phyloP scores from a whole-genome alignment of 805 yeast genomes.

The Teunomyces atbi region DNA sequence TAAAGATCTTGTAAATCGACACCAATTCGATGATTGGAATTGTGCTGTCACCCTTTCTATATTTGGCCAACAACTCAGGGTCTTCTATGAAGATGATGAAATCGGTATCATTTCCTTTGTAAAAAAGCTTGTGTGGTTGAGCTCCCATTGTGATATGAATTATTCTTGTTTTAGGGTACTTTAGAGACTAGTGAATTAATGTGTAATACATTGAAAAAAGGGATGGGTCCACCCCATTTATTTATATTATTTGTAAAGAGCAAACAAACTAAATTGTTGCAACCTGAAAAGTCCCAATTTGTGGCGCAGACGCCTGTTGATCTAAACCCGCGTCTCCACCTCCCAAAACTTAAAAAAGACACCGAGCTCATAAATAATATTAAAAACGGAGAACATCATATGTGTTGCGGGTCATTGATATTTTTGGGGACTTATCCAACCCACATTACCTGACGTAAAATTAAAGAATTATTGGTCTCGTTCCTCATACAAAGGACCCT shows the following conservation, averaged over 20 bases:
- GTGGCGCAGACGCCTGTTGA: background rate
- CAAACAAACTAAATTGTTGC: background rate
- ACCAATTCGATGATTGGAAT: constrained; percentile 62
- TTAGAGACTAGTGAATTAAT: background rate
- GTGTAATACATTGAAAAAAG: background rate
- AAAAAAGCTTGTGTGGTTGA: constrained; percentile 50
- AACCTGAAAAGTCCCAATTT: background rate
- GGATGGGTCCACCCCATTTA: background rate
- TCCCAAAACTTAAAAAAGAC: background rate
- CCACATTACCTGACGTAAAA: background rate
- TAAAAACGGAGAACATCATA: too few species aligned
- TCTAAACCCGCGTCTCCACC: background rate
- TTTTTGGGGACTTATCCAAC: too few species aligned
- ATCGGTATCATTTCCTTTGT: constrained; percentile 63
- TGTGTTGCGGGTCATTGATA: too few species aligned
- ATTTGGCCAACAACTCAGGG: constrained; percentile 46
- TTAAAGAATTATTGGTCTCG: background rate
- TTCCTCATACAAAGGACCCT: background rate
- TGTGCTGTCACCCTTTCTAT: constrained; percentile 48
- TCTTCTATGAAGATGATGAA: constrained; percentile 66
- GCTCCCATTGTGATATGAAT: constrained; percentile 4
- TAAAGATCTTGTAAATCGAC: constrained; percentile 63
- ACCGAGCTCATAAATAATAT: too few species aligned
- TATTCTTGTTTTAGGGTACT: background rate
- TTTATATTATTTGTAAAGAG: background rate